phyloP scores from a whole-genome alignment of 2,329 filamentous ascomycete species.

The Pyrenophora seminiperda region DNA sequence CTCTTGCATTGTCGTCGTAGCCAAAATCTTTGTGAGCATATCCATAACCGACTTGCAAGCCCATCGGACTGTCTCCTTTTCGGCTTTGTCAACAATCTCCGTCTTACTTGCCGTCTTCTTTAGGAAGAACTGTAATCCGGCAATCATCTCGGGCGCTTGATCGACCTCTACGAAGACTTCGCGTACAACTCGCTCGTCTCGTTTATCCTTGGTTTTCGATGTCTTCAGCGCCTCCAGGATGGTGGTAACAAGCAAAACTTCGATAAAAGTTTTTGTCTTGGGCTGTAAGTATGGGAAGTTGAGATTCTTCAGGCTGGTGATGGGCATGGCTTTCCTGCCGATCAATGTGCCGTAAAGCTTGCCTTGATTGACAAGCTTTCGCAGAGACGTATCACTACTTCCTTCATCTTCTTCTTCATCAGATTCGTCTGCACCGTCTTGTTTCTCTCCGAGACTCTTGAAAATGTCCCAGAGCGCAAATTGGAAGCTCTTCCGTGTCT shows the following conservation, averaged over 20 bases:
- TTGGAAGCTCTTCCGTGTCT: constrained; percentile 82
- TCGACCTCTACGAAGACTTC: constrained; percentile 70
- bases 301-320: constrained; percentile 69
- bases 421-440: constrained; percentile 65
- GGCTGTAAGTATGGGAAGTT: constrained; percentile 78
- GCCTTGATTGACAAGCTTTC: constrained; percentile 69
- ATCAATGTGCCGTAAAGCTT: constrained; percentile 69
- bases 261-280: constrained; percentile 78
- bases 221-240: constrained; percentile 69
- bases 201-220: constrained; percentile 48
- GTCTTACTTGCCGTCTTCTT: constrained; percentile 74
- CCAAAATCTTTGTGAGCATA: constrained; percentile 44
- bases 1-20: constrained; percentile 48
- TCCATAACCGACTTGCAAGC: constrained; percentile 49
- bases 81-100: constrained; percentile 56
- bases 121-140: constrained; percentile 79
- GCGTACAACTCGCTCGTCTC: constrained; percentile 64
- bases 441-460: constrained; percentile 78
- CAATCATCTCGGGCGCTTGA: constrained; percentile 69
- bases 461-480: constrained; percentile 87
- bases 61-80: constrained; percentile 57
- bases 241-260: constrained; percentile 77
- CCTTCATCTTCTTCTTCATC: constrained; percentile 61
- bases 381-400: constrained; percentile 56
- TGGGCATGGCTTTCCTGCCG: constrained; percentile 61